Percentiles rank a stretch among this genome's conserved stretches.
Conservation (phyloP, 2,329 filamentous ascomycete species). For the Colletotrichum costaricense region DNA sequence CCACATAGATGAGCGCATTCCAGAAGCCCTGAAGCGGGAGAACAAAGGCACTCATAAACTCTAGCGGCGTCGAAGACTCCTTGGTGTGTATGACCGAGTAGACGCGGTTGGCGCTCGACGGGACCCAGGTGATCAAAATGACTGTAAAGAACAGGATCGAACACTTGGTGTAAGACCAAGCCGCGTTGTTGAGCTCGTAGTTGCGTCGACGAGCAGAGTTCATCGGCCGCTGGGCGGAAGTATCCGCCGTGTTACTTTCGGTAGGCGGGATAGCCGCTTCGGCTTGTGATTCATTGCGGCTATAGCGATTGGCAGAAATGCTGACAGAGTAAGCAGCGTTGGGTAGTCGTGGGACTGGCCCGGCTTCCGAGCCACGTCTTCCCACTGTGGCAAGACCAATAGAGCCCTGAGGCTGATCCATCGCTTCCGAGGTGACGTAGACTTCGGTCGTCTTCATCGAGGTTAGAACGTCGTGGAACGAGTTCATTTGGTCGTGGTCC, state of each 20-base stretch:
- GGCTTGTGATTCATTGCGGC: conserved; percentile 38
- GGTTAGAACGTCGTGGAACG: conserved; percentile 56
- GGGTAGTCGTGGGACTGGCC: conserved; percentile 7
- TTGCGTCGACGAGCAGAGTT: conserved; percentile 49
- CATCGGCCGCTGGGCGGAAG: conserved; percentile 39
- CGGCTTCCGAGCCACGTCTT: conserved; percentile 38
- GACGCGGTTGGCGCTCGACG: conserved; percentile 80
- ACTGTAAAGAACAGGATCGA: conserved; percentile 78
- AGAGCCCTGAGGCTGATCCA: conserved; percentile 40
- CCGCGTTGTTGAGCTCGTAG: conserved; percentile 69
- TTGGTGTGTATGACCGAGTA: conserved; percentile 73
- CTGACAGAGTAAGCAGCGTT: conserved; percentile 54
- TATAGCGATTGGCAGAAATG: conserved; percentile 51
- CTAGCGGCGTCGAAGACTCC: conserved; percentile 66
- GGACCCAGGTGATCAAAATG: conserved; percentile 80
- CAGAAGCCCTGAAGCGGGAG: conserved; percentile 86
- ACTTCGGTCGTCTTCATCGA: conserved; percentile 72
- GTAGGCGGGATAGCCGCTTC: conserved; percentile 43
- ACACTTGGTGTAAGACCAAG: conserved; percentile 78
- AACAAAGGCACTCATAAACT: conserved; percentile 78
- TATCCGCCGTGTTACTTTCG: conserved; percentile 38
- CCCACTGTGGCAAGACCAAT: conserved; percentile 49
- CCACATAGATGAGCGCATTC: conserved; percentile 83
- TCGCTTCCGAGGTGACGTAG: conserved; percentile 67
- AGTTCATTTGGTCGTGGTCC: conserved; percentile 51